A percentile compares a stretch with the other conserved stretches of the same genome.
Conservation (phyloP, 164 flowering plant genomes). For the Vitis riparia region DNA sequence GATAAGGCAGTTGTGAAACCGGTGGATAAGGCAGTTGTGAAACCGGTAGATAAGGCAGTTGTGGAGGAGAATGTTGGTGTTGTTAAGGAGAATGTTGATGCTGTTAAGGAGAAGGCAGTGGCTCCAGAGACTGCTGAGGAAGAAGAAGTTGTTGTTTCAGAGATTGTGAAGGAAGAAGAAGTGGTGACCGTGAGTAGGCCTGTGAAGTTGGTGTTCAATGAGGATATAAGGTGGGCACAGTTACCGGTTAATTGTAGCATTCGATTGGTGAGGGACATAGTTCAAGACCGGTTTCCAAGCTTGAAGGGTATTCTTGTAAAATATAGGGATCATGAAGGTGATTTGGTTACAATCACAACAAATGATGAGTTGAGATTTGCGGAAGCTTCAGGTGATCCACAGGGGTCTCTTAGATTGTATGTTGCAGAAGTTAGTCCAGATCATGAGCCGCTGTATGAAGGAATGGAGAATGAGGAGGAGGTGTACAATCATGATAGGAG, state of each 20-base stretch:
- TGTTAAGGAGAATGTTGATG: not conserved
- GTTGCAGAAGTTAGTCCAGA: constrained; percentile 38
- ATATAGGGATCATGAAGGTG: constrained; percentile 50
- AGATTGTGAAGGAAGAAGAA: constrained; percentile 25
- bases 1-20: constrained; percentile 9
- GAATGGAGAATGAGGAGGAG: constrained; percentile 22
- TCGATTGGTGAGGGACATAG: constrained; percentile 34
- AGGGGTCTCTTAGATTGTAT: constrained; percentile 37
- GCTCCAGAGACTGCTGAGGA: constrained; percentile 14
- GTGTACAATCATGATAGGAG: constrained; percentile 11
- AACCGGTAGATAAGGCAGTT: constrained; percentile 5
- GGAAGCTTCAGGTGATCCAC: constrained; percentile 22
- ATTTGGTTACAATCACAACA: constrained; percentile 53
- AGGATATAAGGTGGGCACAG: constrained; percentile 54
- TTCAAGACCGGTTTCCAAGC: constrained; percentile 41
- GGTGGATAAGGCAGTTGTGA: constrained; percentile 20
- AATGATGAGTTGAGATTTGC: constrained; percentile 44
- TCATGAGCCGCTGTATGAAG: constrained; percentile 43
- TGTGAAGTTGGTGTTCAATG: constrained; percentile 46
- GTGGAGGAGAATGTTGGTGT: constrained; percentile 11
- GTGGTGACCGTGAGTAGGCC: constrained; percentile 31
- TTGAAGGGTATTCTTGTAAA: constrained; percentile 50
- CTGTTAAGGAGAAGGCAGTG: constrained; percentile 7
- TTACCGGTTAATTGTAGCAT: constrained; percentile 40
- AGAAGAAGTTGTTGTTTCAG: constrained; percentile 11